These are phyloP conservation scores for Mycena chlorophos DNA, from an alignment of 768 basidiomycete genomes.

Conservation along the genomic window DNA sequence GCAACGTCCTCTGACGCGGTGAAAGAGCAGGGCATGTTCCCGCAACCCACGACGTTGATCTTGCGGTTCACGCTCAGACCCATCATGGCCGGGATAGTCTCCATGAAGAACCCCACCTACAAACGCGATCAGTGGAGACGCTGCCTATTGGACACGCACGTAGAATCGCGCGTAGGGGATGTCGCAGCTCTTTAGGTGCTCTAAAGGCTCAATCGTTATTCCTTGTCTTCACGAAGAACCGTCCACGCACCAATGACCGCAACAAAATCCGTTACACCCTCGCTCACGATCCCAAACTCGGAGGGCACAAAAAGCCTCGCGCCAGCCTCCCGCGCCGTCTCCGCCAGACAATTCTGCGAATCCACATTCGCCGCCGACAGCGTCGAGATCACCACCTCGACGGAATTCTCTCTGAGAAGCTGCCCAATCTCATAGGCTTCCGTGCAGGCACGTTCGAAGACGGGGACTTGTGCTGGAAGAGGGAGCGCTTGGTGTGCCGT, in stretches of 20 bases:
- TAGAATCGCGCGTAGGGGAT: constrained; percentile 35
- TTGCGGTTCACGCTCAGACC: constrained; percentile 32
- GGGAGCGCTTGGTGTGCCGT: constrained; percentile 3
- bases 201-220: constrained; percentile 20
- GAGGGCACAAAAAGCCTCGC: constrained; percentile 38
- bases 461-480: constrained; percentile 18
- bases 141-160: constrained; percentile 21
- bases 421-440: constrained; percentile 25
- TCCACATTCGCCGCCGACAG: constrained; percentile 31
- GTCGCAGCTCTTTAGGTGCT: constrained; percentile 30
- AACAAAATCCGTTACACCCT: constrained; percentile 28
- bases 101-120: constrained; percentile 36
- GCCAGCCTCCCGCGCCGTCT: constrained; percentile 33
- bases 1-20: constrained; percentile 35
- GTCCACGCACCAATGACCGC: neutral
- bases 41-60: constrained; percentile 33
- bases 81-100: constrained; percentile 33
- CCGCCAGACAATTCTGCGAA: constrained; percentile 30
- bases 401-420: constrained; percentile 27
- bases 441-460: constrained; percentile 28
- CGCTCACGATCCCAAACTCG: constrained; percentile 37
- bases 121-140: neutral
- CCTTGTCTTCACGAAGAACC: neutral
- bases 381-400: constrained; percentile 36
- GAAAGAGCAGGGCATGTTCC: constrained; percentile 32